phyloP scores from a whole-genome alignment of 2,329 filamentous ascomycete species.

The Pestalotiopsis sp. region DNA sequence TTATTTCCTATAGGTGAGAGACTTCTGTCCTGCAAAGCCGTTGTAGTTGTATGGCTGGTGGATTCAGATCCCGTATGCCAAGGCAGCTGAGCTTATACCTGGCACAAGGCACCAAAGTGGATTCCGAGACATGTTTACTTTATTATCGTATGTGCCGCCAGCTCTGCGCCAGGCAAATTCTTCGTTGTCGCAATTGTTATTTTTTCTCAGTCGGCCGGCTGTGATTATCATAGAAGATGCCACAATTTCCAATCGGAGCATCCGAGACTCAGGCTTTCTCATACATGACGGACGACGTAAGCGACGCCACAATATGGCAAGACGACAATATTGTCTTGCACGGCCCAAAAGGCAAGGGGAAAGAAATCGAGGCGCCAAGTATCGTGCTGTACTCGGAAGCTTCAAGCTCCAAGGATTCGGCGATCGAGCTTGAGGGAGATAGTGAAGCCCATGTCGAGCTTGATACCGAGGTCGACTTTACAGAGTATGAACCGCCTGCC shows the following conservation, averaged over 20 bases:
- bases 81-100: background rate
- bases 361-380: slow-evolving; percentile 14
- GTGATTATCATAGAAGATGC: background rate
- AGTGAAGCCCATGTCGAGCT: background rate
- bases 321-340: slow-evolving; percentile 14
- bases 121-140: background rate
- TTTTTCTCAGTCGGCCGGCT: background rate
- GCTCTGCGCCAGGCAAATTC: background rate
- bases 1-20: background rate
- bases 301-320: background rate
- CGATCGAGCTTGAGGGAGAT: slow-evolving; percentile 21
- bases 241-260: background rate
- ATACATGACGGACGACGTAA: background rate
- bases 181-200: background rate
- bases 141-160: background rate
- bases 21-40: background rate
- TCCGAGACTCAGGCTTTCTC: background rate
- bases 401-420: slow-evolving; percentile 17
- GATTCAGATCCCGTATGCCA: background rate
- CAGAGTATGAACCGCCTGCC: slow-evolving; percentile 47
- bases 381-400: background rate
- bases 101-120: background rate
- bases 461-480: slow-evolving; percentile 43
- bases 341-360: slow-evolving; percentile 24
- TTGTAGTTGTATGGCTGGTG: background rate